Evolutionary conservation across 2,329 filamentous ascomycete species (phyloP).

Genomic region (Madurella mycetomatis): DNA sequence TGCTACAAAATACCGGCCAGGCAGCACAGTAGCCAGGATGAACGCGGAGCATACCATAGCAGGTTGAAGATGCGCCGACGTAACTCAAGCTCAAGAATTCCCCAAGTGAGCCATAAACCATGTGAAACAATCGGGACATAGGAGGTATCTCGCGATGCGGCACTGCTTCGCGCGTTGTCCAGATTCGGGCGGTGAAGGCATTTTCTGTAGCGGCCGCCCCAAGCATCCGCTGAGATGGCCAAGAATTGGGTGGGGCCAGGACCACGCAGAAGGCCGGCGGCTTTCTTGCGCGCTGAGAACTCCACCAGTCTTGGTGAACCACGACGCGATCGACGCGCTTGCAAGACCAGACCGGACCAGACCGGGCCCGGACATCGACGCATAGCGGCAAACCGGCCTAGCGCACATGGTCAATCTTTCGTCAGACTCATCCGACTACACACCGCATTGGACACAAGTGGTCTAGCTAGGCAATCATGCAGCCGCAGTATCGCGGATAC

Average conservation of each 20-base stretch:
- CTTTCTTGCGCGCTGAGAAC: constrained; percentile 5
- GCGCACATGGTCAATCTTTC: neutral
- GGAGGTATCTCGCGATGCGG: too few species aligned
- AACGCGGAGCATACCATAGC: too few species aligned
- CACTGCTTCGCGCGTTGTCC: too few species aligned
- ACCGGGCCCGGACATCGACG: constrained; percentile 3
- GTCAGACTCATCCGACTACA: neutral
- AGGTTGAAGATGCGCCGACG: too few species aligned
- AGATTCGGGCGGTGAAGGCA: too few species aligned
- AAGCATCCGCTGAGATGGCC: too few species aligned
- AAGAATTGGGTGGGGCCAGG: neutral
- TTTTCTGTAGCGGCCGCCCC: too few species aligned
- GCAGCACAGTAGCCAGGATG: too few species aligned
- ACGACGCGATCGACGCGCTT: constrained; percentile 28
- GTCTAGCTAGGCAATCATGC: constrained; percentile 17
- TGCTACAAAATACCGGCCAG: too few species aligned
- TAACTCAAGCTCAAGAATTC: too few species aligned
- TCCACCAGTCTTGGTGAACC: constrained; percentile 18
- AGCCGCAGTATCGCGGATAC: constrained; percentile 26
- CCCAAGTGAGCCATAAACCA: too few species aligned
- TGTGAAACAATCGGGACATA: too few species aligned
- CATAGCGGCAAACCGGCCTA: neutral
- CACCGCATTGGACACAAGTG: neutral
- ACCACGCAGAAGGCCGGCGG: neutral
- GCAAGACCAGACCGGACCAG: neutral